A percentile compares a stretch with the other conserved stretches of the same genome.
Conservation (phyloP, 2,329 filamentous ascomycete species). For the Penicillium oxalicum region DNA sequence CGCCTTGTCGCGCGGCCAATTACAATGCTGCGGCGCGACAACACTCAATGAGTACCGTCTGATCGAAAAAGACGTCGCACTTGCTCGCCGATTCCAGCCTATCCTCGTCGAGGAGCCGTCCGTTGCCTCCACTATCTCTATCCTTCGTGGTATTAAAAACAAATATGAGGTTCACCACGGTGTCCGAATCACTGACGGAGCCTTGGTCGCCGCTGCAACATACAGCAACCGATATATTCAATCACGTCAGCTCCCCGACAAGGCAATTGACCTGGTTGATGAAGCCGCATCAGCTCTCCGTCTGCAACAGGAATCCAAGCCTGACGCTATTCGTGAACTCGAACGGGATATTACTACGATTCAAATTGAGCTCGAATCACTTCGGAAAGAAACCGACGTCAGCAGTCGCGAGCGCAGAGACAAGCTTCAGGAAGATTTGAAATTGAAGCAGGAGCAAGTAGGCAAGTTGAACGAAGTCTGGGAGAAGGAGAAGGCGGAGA, state of each 20-base stretch:
- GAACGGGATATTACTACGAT: constrained; percentile 96
- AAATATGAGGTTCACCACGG: constrained; percentile 97
- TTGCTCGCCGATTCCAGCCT: constrained; percentile 88
- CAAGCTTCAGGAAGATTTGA: constrained; percentile 72
- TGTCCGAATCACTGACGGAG: constrained; percentile 87
- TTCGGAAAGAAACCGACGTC: constrained; percentile 89
- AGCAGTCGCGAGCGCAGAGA: constrained; percentile 81
- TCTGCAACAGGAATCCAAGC: constrained; percentile 93
- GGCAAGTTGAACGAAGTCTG: constrained; percentile 71
- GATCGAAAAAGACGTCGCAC: constrained; percentile 92
- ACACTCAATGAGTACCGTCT: constrained; percentile 85
- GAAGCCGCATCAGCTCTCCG: constrained; percentile 87
- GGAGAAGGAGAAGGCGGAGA: constrained; percentile 82
- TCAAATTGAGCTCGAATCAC: constrained; percentile 90
- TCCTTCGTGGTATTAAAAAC: constrained; percentile 92
- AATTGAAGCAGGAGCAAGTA: constrained; percentile 70
- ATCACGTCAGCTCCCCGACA: constrained; percentile 91
- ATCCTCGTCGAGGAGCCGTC: constrained; percentile 88
- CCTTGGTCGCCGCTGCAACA: constrained; percentile 83
- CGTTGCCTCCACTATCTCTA: constrained; percentile 89
- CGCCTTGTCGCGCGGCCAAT: constrained; percentile 81
- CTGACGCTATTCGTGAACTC: constrained; percentile 84
- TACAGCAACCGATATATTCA: constrained; percentile 96
- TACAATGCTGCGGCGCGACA: constrained; percentile 93
- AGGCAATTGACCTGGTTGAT: constrained; percentile 94